These are phyloP conservation scores for Trichoderma endophyticum DNA, from an alignment of 2,329 filamentous ascomycete genomes.

Conservation along the genomic window DNA sequence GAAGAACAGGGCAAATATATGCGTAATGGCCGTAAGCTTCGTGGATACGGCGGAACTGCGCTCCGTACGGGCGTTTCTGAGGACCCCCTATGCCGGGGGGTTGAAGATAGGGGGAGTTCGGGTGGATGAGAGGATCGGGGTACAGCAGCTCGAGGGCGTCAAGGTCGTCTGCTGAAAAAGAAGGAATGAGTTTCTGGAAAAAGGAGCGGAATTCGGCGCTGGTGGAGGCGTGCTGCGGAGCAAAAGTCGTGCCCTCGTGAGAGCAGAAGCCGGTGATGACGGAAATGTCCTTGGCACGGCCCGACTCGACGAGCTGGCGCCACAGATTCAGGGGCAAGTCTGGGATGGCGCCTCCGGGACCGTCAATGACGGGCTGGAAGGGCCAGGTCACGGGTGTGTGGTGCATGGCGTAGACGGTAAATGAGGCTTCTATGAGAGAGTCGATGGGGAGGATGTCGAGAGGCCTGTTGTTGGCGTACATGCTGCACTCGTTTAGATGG, in stretches of 20 bases:
- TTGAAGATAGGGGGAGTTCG: slow-evolving; percentile 41
- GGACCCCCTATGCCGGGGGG: slow-evolving; percentile 27
- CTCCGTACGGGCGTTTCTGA: slow-evolving; percentile 37
- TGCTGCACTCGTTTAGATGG: slow-evolving; percentile 42
- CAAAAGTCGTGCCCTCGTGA: slow-evolving; percentile 66
- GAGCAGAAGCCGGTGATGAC: slow-evolving; percentile 69
- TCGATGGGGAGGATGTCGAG: slow-evolving; percentile 48
- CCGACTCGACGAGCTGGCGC: slow-evolving; percentile 53
- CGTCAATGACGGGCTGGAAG: slow-evolving; percentile 68
- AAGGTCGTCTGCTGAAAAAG: slow-evolving; percentile 51
- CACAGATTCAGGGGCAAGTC: slow-evolving; percentile 59
- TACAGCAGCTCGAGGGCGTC: slow-evolving; percentile 57
- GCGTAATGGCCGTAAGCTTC: slow-evolving; percentile 63
- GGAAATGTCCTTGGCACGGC: slow-evolving; percentile 14
- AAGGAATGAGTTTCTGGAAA: slow-evolving; percentile 60
- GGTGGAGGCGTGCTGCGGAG: slow-evolving; percentile 47
- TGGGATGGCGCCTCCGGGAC: slow-evolving; percentile 50
- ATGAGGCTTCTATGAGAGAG: slow-evolving; percentile 47
- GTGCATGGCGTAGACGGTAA: slow-evolving; percentile 43
- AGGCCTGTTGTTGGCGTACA: not conserved
- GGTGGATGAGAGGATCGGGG: slow-evolving; percentile 50
- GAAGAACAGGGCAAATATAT: slow-evolving; percentile 61
- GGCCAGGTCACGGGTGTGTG: slow-evolving; percentile 52
- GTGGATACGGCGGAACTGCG: slow-evolving; percentile 56
- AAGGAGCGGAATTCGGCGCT: slow-evolving; percentile 56